These are phyloP conservation scores for Cunninghamia lanceolata DNA, from an alignment of 75 land plant species.

Conservation along the genomic window DNA sequence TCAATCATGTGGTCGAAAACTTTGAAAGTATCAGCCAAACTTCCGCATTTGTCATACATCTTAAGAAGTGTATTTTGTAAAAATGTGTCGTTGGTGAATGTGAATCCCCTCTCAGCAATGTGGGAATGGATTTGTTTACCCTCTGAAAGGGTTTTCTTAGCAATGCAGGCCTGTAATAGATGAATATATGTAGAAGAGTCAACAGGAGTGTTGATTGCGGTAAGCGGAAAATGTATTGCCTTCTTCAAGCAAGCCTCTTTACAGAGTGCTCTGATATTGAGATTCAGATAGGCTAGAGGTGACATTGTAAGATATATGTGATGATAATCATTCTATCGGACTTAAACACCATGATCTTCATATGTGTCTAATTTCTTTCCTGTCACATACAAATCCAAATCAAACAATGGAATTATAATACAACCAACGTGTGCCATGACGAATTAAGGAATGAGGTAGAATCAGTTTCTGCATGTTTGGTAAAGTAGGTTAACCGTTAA, in stretches of 20 bases:
- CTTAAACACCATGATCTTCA: too few species aligned
- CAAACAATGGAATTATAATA: too few species aligned
- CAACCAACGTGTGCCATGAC: too few species aligned
- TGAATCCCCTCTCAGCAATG: background rate
- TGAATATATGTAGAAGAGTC: background rate
- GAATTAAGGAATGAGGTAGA: too few species aligned
- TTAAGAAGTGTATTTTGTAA: constrained; percentile 5
- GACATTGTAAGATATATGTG: background rate
- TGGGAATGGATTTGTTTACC: background rate
- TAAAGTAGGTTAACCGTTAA: too few species aligned
- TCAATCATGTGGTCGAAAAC: constrained; percentile 5
- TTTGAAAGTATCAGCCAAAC: background rate
- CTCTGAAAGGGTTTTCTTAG: background rate
- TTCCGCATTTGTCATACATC: constrained; percentile 19
- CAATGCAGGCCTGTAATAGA: background rate
- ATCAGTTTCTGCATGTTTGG: too few species aligned
- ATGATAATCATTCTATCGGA: too few species aligned
- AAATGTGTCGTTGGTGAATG: background rate
- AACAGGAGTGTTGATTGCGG: background rate
- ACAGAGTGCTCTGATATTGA: background rate
- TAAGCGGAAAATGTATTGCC: background rate
- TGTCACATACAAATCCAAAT: too few species aligned
- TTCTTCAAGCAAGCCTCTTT: background rate
- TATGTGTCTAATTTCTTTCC: too few species aligned
- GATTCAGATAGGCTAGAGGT: background rate